These are phyloP conservation scores for Exophiala dermatitidis DNA, from an alignment of 2,329 filamentous ascomycete species.

Conservation along the genomic window DNA sequence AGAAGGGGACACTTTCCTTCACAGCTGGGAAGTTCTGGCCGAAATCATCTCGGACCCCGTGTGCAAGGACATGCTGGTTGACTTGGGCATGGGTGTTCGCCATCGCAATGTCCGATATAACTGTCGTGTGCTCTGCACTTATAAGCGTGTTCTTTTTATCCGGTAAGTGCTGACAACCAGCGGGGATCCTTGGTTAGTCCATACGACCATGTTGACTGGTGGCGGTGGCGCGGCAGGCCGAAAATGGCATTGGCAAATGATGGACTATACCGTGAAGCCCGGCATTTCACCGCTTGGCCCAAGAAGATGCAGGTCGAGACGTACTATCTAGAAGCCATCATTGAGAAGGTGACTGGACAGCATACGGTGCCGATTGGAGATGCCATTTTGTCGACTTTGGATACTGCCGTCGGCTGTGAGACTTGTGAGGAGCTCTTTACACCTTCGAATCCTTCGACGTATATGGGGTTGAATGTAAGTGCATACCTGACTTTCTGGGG, in stretches of 20 bases:
- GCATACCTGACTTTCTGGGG: slow-evolving; percentile 26
- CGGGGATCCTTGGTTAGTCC: background rate
- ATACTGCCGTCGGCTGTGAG: slow-evolving; percentile 54
- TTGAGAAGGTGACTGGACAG: slow-evolving; percentile 51
- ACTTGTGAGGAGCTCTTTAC: slow-evolving; percentile 65
- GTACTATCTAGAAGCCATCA: slow-evolving; percentile 55
- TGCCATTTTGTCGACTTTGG: slow-evolving; percentile 54
- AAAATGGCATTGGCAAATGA: slow-evolving; percentile 67
- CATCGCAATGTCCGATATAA: slow-evolving; percentile 54
- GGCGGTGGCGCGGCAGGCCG: slow-evolving; percentile 42
- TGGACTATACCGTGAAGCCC: slow-evolving; percentile 57
- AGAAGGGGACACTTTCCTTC: slow-evolving; percentile 47
- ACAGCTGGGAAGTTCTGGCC: slow-evolving; percentile 57
- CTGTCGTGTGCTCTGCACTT: slow-evolving; percentile 56
- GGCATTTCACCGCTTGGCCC: slow-evolving; percentile 60
- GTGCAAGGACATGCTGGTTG: slow-evolving; percentile 59
- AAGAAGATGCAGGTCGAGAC: slow-evolving; percentile 52
- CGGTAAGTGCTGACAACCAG: background rate
- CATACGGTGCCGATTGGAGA: slow-evolving; percentile 61
- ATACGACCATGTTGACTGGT: background rate
- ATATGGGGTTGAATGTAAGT: slow-evolving; percentile 48
- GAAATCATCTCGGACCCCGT: slow-evolving; percentile 54
- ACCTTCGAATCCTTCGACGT: slow-evolving; percentile 18
- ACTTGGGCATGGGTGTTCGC: slow-evolving; percentile 33
- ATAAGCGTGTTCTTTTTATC: slow-evolving; percentile 63